Evolutionary conservation across 225 moss, liverwort and hornwort genomes (phyloP), one percentile per base, ranked within the genome.

Genomic region (Bryoerythrophyllum caledonicum): DNA sequence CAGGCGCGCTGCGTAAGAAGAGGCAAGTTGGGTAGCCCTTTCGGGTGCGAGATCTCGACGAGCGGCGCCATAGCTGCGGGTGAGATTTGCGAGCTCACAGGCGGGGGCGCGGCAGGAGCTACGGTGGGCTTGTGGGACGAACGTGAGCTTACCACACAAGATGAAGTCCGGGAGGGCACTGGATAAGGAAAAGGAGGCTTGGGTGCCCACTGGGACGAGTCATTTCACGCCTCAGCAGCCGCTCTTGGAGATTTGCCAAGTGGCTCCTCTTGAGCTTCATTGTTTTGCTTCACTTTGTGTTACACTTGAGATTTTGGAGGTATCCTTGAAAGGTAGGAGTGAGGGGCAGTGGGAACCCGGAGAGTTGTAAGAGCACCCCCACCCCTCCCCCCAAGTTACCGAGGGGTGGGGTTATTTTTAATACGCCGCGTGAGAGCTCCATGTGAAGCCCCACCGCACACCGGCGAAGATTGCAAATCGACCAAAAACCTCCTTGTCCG

Each of bases 21-120:
- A n/a, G 77, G 76, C 71, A 82, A 14, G 30, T 17, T 79, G 15
- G 74, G 63, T 2, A 71, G 76, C 7, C 76, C 82, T 0, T 75
- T 79, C 8, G 38, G 60, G 38, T 60, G 14, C 21, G 80, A 52
- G 38, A 56, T 63, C n/a, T 80, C 69, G 41, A 73, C 68, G 34
- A 79, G 76, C 1, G 79, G 83, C 81, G 86, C 86, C 83, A 86
- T 86, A 19, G 83, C 78, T 51, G 75, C 26, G 25, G 55, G 25
- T 72, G 19, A 60, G 49, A 5, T 21, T 17, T 23, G 61, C 74
- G 34, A 75, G 28, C 68, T 67, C 71, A 71, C 30, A 56, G 32
- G 5, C 3, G 5, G 28, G 20, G 28, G 46, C 4, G 28, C 27
- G 17, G 61, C 19, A 8, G 8, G 26, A 17, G 17, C 25, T 0